A percentile compares a stretch with the other conserved stretches of the same genome.
phyloP scores from a whole-genome alignment of 495 filamentous ascomycete species.

The Talaromyces stipitatus region DNA sequence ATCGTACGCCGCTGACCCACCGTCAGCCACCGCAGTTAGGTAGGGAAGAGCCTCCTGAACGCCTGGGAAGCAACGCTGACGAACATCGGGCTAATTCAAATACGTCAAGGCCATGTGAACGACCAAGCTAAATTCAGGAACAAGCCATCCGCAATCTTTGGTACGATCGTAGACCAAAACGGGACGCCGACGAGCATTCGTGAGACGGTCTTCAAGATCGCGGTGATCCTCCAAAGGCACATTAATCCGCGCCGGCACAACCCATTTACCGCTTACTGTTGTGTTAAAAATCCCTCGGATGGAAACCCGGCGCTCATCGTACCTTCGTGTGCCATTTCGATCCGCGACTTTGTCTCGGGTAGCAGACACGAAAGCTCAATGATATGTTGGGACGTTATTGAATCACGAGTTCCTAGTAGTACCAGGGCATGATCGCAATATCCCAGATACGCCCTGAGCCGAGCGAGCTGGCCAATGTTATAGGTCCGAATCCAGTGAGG shows the following conservation, averaged over 20 bases:
- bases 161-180: not conserved
- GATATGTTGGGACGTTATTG: not conserved
- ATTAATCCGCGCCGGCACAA: not conserved
- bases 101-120: conserved; percentile 1
- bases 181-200: not conserved
- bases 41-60: not conserved
- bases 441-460: not conserved
- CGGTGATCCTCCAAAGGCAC: not conserved
- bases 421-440: conserved; percentile 1
- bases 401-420: not conserved
- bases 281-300: not conserved
- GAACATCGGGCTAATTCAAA: not conserved
- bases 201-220: not conserved
- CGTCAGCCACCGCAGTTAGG: not conserved
- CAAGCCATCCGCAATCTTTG: not conserved
- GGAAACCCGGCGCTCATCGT: not conserved
- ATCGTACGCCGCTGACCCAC: not conserved
- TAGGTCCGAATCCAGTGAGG: not conserved
- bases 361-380: not conserved
- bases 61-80: not conserved
- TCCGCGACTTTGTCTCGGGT: not conserved
- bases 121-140: not conserved
- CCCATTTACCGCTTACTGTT: conserved; percentile 1
- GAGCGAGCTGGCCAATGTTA: not conserved
- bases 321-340: not conserved